phyloP scores from a whole-genome alignment of 768 basidiomycete genomes.

The Psilocybe tampanensis region DNA sequence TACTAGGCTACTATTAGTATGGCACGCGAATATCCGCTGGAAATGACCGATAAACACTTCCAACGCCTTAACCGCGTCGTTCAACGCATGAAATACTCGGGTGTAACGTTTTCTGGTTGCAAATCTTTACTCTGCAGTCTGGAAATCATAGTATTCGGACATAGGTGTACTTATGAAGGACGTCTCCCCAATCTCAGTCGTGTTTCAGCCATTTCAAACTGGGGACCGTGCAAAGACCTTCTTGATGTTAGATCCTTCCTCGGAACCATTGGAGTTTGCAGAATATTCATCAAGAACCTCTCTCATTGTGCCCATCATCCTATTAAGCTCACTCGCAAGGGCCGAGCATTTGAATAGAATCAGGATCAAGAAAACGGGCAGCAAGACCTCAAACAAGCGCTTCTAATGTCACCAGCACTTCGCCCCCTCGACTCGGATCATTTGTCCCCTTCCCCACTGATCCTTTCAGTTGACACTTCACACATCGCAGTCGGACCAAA shows the following conservation, averaged over 20 bases:
- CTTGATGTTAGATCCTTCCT: slow-evolving; percentile 27
- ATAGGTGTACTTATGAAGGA: slow-evolving; percentile 34
- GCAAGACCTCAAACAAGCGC: slow-evolving; percentile 23
- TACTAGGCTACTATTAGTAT: neutral
- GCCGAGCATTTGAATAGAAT: too few species aligned
- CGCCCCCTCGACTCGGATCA: slow-evolving; percentile 34
- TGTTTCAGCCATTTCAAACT: slow-evolving; percentile 21
- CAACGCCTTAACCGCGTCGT: slow-evolving; percentile 22
- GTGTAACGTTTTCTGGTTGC: slow-evolving; percentile 41
- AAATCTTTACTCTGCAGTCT: slow-evolving; percentile 30
- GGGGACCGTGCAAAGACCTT: slow-evolving; percentile 21
- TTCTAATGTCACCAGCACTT: slow-evolving; percentile 24
- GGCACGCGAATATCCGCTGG: too few species aligned
- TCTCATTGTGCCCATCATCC: slow-evolving; percentile 15
- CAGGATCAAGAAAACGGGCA: neutral
- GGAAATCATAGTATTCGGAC: slow-evolving; percentile 33
- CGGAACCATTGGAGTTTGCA: slow-evolving; percentile 25
- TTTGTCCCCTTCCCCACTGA: slow-evolving; percentile 19
- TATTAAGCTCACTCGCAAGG: neutral
- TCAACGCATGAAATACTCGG: slow-evolving; percentile 32
- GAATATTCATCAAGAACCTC: slow-evolving; percentile 28
- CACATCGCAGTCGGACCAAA: slow-evolving; percentile 33
- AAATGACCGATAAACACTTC: too few species aligned
- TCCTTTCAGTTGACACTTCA: slow-evolving; percentile 39
- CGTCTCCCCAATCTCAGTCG: slow-evolving; percentile 17